Evolutionary conservation across 108 stramenopile species (phyloP), one percentile per base, ranked within the genome.

Genomic region (Pseudonitzschia multistriata): DNA sequence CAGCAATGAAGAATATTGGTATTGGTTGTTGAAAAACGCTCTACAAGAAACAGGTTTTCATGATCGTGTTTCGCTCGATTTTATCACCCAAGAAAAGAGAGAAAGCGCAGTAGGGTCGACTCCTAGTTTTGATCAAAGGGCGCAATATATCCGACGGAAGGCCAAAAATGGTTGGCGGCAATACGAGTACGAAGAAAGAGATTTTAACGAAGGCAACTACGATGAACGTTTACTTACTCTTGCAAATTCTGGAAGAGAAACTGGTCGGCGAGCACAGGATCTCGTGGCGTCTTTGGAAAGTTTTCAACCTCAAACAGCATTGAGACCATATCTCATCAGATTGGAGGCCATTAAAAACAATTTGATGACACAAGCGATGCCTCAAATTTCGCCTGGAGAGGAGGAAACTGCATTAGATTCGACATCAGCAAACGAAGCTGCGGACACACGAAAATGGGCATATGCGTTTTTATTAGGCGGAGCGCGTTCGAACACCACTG

Each of bases 381-480:
- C 25, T 1, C 21, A 52, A 52, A 52, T 10, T 13, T 13, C 17
- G 8, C 7, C 5, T 25, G 54, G 54, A 55, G 54, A 55, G n/a
- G 54, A 55, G n/a, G 54, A 25, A 13, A 55, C n/a, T 30, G 42
- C 8, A 13, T 45, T 17, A 45, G 1, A 13, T 13, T 45, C 42
- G 17, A 45, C 11, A 4, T n/a, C n/a, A n/a, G 13, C 40, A 10
- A 42, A n/a, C 10, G 52, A 53, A 53, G 10, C 11, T 25, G 19
- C 11, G 10, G 57, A 59, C 31, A 59, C 57, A 7, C 8, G 57
- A 42, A 68, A 63, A 42, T 75, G 66, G 56, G 82, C 82, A 24
- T 83, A 83, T 65, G 62, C 74, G 15, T 83, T 72, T 60, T 27
- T 83, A 17, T 39, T 83, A 19, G 82, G 74, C 17, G 82, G 82